phyloP scores from a whole-genome alignment of 2,329 filamentous ascomycete genomes.

The Fusarium sarcochroum region DNA sequence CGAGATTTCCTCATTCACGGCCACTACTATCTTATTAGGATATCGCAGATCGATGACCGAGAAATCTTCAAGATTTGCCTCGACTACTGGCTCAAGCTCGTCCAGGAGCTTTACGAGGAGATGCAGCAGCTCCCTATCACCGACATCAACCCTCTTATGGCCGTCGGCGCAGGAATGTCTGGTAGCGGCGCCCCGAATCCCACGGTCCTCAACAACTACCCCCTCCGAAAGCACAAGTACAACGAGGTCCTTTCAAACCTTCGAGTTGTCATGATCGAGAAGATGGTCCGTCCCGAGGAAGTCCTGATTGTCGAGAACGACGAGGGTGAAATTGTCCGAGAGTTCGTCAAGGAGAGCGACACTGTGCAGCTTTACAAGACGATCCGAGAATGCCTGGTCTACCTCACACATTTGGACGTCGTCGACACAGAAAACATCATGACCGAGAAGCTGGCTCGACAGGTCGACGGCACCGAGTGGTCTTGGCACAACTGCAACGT shows the following conservation, averaged over 20 bases:
- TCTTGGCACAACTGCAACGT: conserved; percentile 99
- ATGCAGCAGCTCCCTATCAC: conserved; percentile 97
- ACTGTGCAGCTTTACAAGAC: conserved; percentile 99
- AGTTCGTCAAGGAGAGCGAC: conserved; percentile 99
- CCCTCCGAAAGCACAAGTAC: conserved; percentile 98
- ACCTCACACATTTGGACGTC: conserved; percentile 96
- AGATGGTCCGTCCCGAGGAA: conserved; percentile 99
- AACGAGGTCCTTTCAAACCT: conserved; percentile 93
- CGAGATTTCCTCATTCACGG: conserved; percentile 94
- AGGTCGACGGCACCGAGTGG: conserved; percentile 97
- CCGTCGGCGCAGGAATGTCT: conserved; percentile 78
- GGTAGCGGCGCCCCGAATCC: conserved; percentile 90
- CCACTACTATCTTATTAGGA: conserved; percentile 97
- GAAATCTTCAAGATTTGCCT: conserved; percentile 99
- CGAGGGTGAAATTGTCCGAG: conserved; percentile 97
- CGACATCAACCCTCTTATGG: conserved; percentile 90
- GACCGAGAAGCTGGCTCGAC: conserved; percentile 96
- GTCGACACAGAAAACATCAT: conserved; percentile 98
- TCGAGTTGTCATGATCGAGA: conserved; percentile 98
- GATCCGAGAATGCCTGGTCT: conserved; percentile 95
- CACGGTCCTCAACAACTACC: conserved; percentile 86
- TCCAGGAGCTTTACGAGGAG: conserved; percentile 98
- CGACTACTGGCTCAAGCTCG: conserved; percentile 99
- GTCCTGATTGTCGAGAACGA: conserved; percentile 99
- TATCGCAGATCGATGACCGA: conserved; percentile 97